Percentiles rank a stretch among this genome's conserved stretches.
These are phyloP conservation scores for Lenwebbia sp. DNA, from an alignment of 345 rosid genomes.

Conservation along the genomic window DNA sequence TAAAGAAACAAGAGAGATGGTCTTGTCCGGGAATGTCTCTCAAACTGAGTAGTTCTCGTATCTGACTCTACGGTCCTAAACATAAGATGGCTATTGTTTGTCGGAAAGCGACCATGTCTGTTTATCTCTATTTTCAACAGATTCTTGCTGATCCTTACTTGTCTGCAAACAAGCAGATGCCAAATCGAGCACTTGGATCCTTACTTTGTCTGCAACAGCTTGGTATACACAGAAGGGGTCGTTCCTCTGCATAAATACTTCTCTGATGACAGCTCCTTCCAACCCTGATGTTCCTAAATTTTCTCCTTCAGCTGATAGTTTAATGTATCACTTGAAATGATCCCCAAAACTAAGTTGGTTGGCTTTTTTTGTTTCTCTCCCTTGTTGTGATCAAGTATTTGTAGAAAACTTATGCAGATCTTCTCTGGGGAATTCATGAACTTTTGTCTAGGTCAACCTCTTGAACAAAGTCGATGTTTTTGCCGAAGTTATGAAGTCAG, in stretches of 20 bases:
- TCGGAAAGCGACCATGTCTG: not conserved
- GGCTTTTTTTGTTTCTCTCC: too few relatives aligned
- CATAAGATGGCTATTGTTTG: not conserved
- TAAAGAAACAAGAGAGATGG: not conserved
- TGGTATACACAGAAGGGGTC: not conserved
- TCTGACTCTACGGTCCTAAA: not conserved
- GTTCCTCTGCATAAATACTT: not conserved
- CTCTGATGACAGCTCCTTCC: not conserved
- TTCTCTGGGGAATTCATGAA: not conserved
- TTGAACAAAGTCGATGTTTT: not conserved
- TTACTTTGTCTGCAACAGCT: not conserved
- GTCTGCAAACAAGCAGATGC: not conserved
- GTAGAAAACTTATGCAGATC: not conserved
- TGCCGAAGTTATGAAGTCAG: not conserved
- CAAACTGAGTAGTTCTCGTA: not conserved
- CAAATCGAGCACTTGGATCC: not conserved
- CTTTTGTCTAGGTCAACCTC: not conserved
- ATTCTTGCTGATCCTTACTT: not conserved
- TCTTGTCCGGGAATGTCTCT: not conserved
- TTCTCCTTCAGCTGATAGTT: too few relatives aligned
- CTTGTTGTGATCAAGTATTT: not conserved
- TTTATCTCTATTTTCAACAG: not conserved
- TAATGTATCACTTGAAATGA: too few relatives aligned
- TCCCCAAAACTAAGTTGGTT: too few relatives aligned
- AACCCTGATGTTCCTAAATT: not conserved